phyloP scores from a whole-genome alignment of 179 eudicot species.

The Spergularia azorica region DNA sequence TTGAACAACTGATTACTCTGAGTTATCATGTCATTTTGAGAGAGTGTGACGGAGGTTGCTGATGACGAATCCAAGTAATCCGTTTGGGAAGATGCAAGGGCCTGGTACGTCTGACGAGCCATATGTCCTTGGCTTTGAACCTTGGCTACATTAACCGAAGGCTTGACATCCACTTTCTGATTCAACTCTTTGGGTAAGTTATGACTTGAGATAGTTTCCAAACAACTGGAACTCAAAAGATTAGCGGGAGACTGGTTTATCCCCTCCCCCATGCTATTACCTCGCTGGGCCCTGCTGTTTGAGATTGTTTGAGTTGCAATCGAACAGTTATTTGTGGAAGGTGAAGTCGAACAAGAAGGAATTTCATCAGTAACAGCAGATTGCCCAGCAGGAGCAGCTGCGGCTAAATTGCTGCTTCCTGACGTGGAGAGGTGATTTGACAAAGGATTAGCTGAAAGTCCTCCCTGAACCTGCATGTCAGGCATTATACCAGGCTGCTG shows the following conservation, averaged over 20 bases:
- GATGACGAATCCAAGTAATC: constrained; percentile 95
- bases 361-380: constrained; percentile 69
- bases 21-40: constrained; percentile 66
- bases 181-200: constrained; percentile 51
- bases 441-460: constrained; percentile 29
- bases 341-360: constrained; percentile 90
- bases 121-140: constrained; percentile 60
- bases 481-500: constrained; percentile 50
- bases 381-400: constrained; percentile 52
- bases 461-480: constrained; percentile 50
- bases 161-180: constrained; percentile 57
- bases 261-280: constrained; percentile 42
- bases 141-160: constrained; percentile 56
- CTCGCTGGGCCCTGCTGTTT: constrained; percentile 46
- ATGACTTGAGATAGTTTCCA: constrained; percentile 52
- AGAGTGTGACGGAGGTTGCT: constrained; percentile 70
- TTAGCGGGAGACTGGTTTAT: constrained; percentile 47
- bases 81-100: constrained; percentile 49
- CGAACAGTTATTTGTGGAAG: constrained; percentile 71
- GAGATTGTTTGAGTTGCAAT: constrained; percentile 40
- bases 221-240: constrained; percentile 41
- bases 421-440: constrained; percentile 53
- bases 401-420: constrained; percentile 49
- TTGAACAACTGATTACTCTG: constrained; percentile 41
- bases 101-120: constrained; percentile 52